A percentile compares a stretch with the other conserved stretches of the same genome.
Evolutionary conservation across 495 filamentous ascomycete genomes (phyloP).

Genomic region (Podospora comata): DNA sequence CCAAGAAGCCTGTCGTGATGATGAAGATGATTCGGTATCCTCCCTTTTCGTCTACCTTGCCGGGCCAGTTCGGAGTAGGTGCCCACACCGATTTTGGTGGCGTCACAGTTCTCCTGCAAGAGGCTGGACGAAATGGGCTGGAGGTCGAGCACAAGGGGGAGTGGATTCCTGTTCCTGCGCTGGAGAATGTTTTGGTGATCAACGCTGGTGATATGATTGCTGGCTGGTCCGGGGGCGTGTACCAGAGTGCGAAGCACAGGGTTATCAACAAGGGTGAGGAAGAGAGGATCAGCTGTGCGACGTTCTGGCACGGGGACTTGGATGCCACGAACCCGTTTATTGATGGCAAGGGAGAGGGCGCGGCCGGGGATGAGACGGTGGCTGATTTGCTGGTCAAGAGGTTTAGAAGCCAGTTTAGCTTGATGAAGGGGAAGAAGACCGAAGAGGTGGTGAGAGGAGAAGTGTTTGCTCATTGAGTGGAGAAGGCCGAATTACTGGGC

Average conservation of each 20-base stretch:
- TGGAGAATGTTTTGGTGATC: constrained; percentile 43
- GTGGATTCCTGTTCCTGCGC: constrained; percentile 40
- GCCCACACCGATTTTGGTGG: constrained; percentile 39
- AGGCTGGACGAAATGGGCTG: constrained; percentile 41
- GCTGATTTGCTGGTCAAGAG: constrained; percentile 24
- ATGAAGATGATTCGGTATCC: constrained; percentile 49
- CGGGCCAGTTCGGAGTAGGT: constrained; percentile 43
- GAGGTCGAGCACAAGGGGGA: constrained; percentile 39
- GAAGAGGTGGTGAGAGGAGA: too few relatives aligned
- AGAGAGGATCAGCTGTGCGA: constrained; percentile 32
- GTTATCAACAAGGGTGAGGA: constrained; percentile 35
- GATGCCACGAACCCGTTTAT: constrained; percentile 10
- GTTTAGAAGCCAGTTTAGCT: constrained; percentile 10
- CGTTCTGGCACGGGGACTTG: constrained; percentile 37
- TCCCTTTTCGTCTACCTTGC: constrained; percentile 31
- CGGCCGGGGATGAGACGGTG: constrained; percentile 4
- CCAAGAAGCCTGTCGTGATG: constrained; percentile 42
- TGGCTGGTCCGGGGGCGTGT: constrained; percentile 36
- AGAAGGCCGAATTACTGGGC: too few relatives aligned
- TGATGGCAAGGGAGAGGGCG: not conserved
- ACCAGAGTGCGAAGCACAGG: constrained; percentile 39
- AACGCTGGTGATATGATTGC: constrained; percentile 46
- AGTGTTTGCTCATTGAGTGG: too few relatives aligned
- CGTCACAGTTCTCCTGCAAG: constrained; percentile 25
- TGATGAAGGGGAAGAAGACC: too few relatives aligned